Base-by-base conservation (phyloP, 2,329 filamentous ascomycete genomes). In the Phaeoacremonium minimum region DNA sequence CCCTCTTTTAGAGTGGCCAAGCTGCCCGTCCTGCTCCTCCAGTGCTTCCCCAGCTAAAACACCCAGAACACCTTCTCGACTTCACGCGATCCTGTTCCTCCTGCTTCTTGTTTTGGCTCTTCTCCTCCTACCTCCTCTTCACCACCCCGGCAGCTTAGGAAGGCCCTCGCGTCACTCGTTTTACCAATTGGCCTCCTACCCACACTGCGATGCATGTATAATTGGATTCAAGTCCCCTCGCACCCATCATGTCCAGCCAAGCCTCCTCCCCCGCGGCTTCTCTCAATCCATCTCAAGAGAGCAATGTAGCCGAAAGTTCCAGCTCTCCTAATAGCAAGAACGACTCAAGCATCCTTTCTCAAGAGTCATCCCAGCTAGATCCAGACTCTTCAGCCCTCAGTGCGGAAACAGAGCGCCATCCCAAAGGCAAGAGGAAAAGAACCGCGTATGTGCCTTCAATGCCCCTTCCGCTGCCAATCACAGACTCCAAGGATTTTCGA, bases 391-490 rank as follows among this genome's bases (percentile, higher is more conserved):
- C 39, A 13, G 38, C 39, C 33, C 36, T 36, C 39, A 44, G 39
- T 39, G 42, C 36, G 20, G 34, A 44, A 12, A 36, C 35, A 16
- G 60, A 64, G 40, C 62, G 64, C 29, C 75, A 77, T 45, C 74
- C 75, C 45, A 77, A 76, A 60, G 71, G 69, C 46, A 79, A 76
- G 66, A 67, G 77, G 61, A 82, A 81, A 59, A 63, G 77, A 45
- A 82, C 77, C 41, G 74, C 73, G 77, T 82, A 73, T 51, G 73
- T 69, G 48, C 32, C 37, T 30, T 17, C 15, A 29, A 36, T 36
- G 29, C 15, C 15, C 18, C 18, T 45, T 19, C 33, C 18, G 32
- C 46, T 41, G 15, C 28, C 34, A 40, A 18, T 52, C n/a, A n/a
- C n/a, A n/a, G n/a, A n/a, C n/a, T n/a, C n/a, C n/a, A n/a, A n/a